phyloP scores from a whole-genome alignment of 2,329 filamentous ascomycete genomes.

The Diaporthe amygdali region DNA sequence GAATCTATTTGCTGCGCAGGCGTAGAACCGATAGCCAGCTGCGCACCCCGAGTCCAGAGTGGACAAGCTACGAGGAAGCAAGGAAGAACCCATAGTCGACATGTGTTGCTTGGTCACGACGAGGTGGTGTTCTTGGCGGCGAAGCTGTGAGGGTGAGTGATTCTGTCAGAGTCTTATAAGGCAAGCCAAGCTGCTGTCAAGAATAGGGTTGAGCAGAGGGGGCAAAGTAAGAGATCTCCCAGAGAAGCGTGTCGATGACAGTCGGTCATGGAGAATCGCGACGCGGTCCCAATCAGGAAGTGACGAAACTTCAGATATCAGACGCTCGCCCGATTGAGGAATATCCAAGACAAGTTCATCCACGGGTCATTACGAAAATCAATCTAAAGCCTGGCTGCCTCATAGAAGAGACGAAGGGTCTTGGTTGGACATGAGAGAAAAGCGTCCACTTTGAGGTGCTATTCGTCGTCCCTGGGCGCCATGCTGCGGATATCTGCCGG shows the following conservation, averaged over 20 bases:
- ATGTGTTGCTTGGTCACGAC: not conserved
- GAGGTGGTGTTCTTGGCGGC: not conserved
- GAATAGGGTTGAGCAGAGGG: not conserved
- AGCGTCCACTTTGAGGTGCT: not conserved
- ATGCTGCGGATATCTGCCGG: not conserved
- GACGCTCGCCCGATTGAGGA: not conserved
- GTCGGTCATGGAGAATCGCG: not conserved
- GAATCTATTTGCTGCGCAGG: constrained; percentile 43
- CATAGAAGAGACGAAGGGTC: not conserved
- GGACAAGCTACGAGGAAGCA: not conserved
- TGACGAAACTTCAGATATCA: constrained; percentile 2
- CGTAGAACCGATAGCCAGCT: constrained; percentile 39
- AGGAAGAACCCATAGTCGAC: not conserved
- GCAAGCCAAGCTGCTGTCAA: not conserved
- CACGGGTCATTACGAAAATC: not conserved
- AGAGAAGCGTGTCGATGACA: not conserved
- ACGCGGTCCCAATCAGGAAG: not conserved
- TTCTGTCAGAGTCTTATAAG: not conserved
- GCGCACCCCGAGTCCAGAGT: constrained; percentile 32
- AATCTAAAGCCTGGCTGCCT: not conserved
- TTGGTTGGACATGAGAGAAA: not conserved
- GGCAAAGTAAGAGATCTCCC: not conserved
- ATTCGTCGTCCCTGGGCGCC: not conserved
- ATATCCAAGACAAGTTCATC: not conserved
- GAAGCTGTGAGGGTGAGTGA: not conserved